Evolutionary conservation across 495 filamentous ascomycete species (phyloP), one percentile per base, ranked within the genome.

Genomic region (Penicillium nucicola): DNA sequence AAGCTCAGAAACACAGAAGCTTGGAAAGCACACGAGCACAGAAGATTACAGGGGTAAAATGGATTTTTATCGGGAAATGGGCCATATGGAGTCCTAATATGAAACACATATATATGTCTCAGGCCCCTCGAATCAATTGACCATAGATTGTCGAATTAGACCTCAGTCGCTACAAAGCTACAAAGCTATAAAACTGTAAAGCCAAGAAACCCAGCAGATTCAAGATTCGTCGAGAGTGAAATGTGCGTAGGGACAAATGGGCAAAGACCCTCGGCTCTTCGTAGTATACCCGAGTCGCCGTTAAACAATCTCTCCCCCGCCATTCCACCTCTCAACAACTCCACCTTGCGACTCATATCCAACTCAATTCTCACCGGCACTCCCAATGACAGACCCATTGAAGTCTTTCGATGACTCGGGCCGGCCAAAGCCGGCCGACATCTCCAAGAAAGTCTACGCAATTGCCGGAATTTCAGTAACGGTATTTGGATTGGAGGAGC

Each of bases 401-500:
- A 69, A 70, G 31, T 47, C 65, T 1, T 50, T 65, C n/a, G 63
- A 68, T 34, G 43, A 53, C 31, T 45, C 55, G 9, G 49, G 53
- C 33, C 53, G 53, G 38, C 60, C 59, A 37, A 52, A 50, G 23
- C 48, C 68, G 14, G 59, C 78, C 3, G 38, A 75, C 4, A 62
- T 92, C 18, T 93, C 90, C 7, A 69, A 66, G 32, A 71, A 70
- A 45, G 80, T 77, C 28, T 76, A 84, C 41, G 76, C 78, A 15
- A 86, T 97, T 65, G 81, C 86, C 19, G 90, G 92, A 19, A 82
- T 96, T 22, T 74, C 85, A 7, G 80, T 84, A 11, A 84, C 84
- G 42, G 79, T 96, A 42, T 90, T 89, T 62, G 92, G 92, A 15
- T 76, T 96, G 1, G 68, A 82, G 14, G 88, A 96, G 55, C 77